phyloP scores from a whole-genome alignment of 805 yeast genomes.

The Candida incommunis region DNA sequence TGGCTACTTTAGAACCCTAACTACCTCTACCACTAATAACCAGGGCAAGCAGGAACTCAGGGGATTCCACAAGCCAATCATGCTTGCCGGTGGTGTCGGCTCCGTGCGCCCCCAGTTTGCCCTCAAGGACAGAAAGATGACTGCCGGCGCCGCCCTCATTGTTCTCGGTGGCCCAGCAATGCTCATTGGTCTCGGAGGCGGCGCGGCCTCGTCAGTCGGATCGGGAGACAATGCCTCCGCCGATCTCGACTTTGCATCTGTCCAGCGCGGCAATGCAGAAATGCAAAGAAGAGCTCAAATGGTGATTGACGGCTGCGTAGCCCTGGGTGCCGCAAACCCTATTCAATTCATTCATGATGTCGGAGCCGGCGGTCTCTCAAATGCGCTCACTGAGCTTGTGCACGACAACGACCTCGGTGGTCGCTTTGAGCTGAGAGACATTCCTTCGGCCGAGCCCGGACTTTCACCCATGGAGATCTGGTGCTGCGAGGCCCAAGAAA shows the following conservation, averaged over 20 bases:
- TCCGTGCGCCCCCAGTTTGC: constrained; percentile 89
- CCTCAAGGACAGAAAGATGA: constrained; percentile 70
- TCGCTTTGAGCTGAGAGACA: constrained; percentile 75
- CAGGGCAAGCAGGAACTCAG: constrained; percentile 61
- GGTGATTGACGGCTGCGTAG: constrained; percentile 88
- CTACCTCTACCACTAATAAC: constrained; percentile 55
- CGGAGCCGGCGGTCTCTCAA: constrained; percentile 98
- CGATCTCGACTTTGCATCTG: constrained; percentile 94
- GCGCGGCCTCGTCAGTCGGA: constrained; percentile 96
- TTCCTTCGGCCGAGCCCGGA: constrained; percentile 85
- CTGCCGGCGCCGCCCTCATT: constrained; percentile 82
- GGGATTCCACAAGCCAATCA: constrained; percentile 97
- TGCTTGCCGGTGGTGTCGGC: constrained; percentile 99
- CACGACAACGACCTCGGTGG: constrained; percentile 97
- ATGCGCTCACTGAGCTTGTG: constrained; percentile 93
- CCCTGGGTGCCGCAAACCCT: constrained; percentile 63
- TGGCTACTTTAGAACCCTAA: constrained; percentile 92
- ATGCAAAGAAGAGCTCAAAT: constrained; percentile 98
- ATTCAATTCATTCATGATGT: constrained; percentile 96
- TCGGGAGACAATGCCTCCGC: constrained; percentile 88
- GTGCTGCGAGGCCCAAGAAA: constrained; percentile 99
- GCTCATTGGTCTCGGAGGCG: constrained; percentile 98
- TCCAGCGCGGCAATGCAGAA: constrained; percentile 98
- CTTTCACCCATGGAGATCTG: constrained; percentile 99
- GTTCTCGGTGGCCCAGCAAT: constrained; percentile 96